Evolutionary conservation across 306 rosid species (phyloP), one percentile per base, ranked within the genome.

Genomic region (Prunus padus): DNA sequence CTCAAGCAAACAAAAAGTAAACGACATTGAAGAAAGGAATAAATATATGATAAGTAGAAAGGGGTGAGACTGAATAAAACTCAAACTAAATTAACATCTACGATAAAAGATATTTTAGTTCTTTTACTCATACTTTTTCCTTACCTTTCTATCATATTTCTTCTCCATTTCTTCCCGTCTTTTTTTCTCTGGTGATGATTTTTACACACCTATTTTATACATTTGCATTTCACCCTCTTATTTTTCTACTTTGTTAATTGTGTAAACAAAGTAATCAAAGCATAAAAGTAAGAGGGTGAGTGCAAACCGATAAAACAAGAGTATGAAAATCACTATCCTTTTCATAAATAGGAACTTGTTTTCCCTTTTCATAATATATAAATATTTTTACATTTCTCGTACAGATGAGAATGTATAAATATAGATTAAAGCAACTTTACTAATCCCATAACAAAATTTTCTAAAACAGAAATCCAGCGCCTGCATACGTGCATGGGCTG

Each of bases 401-500:
- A 23, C 5, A 67, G n/a, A 22, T 23, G 22, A 16, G 18, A 25
- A 2, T 1, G 2, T 1, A 33, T 33, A 5, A 8, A 33, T 33
- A 3, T 26, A 23, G 28, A 46, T 15, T 26, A 13, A 46, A 46
- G 73, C 40, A 69, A 69, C 8, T 49, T 68, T 25, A 28, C 14
- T 2, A 8, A 14, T 0, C 28, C 42, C 42, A 37, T 37, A 37
- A 37, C 2, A 37, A 37, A 7, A 0, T 1, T 37, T 10, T 37
- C 23, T 65, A 28, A 3, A 19, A 46, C 9, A 31, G 33, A 55
- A 44, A 18, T 23, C n/a, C 22, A 55, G 6, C 10, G 51, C 54
- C 25, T 56, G 42, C 67, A 44, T 59, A 57, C 67, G 67, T 59
- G 76, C 76, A 59, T 59, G 67, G 45, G 18, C 67, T 46, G 14